Evolutionary conservation across 1,139 yeast genomes (phyloP), one percentile per base, ranked within the genome.

Genomic region (Sugiyamaella pinicola): DNA sequence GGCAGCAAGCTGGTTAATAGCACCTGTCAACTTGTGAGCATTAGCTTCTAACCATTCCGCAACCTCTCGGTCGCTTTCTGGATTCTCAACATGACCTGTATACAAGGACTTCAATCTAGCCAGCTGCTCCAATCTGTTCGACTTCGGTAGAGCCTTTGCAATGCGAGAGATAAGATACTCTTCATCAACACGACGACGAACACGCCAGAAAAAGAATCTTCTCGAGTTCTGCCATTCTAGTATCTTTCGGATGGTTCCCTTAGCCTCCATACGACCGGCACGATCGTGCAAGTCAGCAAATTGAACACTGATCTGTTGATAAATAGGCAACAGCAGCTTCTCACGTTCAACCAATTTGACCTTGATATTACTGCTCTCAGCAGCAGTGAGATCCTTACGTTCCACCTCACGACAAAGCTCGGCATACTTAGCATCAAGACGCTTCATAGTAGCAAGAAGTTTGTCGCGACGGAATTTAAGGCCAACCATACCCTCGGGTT

Each of bases 401-500:
- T 68, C 66, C 18, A 62, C 66, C 66, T 87, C 74, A 68, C 83
- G 79, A 71, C 83, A 83, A 70, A 91, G 78, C 42, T 78, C 81
- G 56, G 82, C 82, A 72, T 90, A 93, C 47, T 80, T 79, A 40
- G 81, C 75, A 69, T 93, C 99, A 61, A 93, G 78, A 74, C 99
- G 85, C 62, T 81, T 81, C 96, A 95, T 95, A 51, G 96, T 89
- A 31, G 83, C 82, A 63, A 90, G 75, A 62, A 93, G 78, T 75
- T 90, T 91, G 69, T 90, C 96, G 66, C 95, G 87, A 75, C 96
- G 85, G 78, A 86, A 93, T 75, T 93, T 93, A 75, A 93, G 89
- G 69, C 98, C 96, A 67, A 93, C 99, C 91, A 93, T 88, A 72
- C 99, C 99, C 71, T 91, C 97, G 51, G 99, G 98, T 75, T 93